Conservation (phyloP, 2,329 filamentous ascomycete genomes). For the Aspergillus udagawae region DNA sequence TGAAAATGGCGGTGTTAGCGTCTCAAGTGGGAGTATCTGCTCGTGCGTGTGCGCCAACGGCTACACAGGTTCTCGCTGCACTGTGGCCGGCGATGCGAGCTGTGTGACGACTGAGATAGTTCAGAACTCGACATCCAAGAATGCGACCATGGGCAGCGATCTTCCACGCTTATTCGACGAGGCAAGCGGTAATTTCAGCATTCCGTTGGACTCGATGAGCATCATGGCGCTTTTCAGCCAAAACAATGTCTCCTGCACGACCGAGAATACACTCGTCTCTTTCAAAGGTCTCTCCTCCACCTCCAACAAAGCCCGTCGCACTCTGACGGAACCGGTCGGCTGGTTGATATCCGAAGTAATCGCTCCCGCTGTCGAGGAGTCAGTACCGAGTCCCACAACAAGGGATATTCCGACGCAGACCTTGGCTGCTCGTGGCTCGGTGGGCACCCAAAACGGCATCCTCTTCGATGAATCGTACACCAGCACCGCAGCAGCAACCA, state of each 20-base stretch:
- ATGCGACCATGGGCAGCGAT: conserved; percentile 76
- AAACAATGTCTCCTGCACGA: conserved; percentile 71
- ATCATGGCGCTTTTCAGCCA: conserved; percentile 74
- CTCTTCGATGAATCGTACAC: conserved; percentile 26
- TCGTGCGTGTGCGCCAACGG: conserved; percentile 86
- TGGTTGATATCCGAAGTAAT: not conserved
- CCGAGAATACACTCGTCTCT: conserved; percentile 82
- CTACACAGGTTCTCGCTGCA: conserved; percentile 66
- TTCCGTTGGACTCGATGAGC: conserved; percentile 66
- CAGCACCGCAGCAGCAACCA: conserved; percentile 15
- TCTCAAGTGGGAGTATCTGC: conserved; percentile 65
- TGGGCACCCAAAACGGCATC: conserved; percentile 36
- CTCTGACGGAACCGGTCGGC: not conserved
- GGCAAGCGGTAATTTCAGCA: conserved; percentile 65
- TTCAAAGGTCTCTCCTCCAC: conserved; percentile 58
- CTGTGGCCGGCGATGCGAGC: conserved; percentile 44
- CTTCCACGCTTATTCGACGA: conserved; percentile 70
- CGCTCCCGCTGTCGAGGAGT: not conserved
- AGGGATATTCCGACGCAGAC: conserved; percentile 11
- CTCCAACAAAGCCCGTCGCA: conserved; percentile 26
- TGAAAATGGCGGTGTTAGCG: conserved; percentile 74
- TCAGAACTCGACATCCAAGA: conserved; percentile 40
- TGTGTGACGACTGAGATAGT: conserved; percentile 52
- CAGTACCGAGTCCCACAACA: conserved; percentile 7
- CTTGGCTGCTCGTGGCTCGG: conserved; percentile 20